Evolutionary conservation across 352 stramenopile species (phyloP), one percentile per base, ranked within the genome.

Genomic region (Blastocystis sp.): DNA sequence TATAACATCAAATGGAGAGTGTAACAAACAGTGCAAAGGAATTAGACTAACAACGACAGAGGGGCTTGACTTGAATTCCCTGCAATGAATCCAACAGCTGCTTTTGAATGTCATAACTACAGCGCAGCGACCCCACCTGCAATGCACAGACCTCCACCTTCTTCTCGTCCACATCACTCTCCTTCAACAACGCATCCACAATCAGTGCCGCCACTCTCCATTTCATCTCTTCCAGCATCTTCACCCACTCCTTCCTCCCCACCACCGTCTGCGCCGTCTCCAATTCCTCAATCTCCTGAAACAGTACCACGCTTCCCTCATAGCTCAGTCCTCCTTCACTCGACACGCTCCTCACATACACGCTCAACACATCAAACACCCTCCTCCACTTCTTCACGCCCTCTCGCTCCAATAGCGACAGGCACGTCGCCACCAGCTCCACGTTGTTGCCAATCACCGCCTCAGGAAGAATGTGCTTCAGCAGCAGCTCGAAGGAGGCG

Each of bases 331-430:
- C 14, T 7, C 14, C 14, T 17, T 57, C 48, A 7, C 6, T 57
- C 6, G 6, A 7, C 6, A 57, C 14, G 14, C 6, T 57, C 48
- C 6, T 14, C 6, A 57, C 48, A 57, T 57, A 57, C 48, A 14
- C 6, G 6, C 14, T 14, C 48, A 57, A 17, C 34, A 42, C 42
- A 42, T 57, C n/a, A 34, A 9, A 60, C 45, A 24, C 45, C 66
- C 40, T 38, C 0, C 10, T 38, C 45, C 54, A 17, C 45, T 38
- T 42, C 10, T 60, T 60, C 28, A 34, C 42, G 10, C 38, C 66
- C 24, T 77, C 24, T 40, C 45, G 38, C 7, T 61, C 42, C 45
- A 77, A 59, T 34, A 77, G 42, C 66, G 19, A n/a, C 11, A 77
- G 66, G 38, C 43, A 38, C 10, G 3, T n/a, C 28, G 14, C 28